phyloP scores from a whole-genome alignment of 495 filamentous ascomycete species.

The Hypoxylon lienhwacheense region DNA sequence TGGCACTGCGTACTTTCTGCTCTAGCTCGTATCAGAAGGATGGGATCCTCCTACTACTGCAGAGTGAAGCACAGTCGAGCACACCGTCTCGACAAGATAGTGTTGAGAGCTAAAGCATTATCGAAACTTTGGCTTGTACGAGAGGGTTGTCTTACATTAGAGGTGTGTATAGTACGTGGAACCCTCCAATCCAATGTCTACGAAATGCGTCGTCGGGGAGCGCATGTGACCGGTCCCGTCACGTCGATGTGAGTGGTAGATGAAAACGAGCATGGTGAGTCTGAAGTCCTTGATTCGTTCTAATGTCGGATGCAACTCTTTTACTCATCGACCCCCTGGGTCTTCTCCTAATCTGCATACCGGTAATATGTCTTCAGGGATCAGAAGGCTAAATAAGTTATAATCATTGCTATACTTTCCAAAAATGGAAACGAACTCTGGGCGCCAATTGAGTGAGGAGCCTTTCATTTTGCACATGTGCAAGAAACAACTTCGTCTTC shows the following conservation, averaged over 20 bases:
- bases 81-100: slow-evolving; percentile 21
- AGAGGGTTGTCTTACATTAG: slow-evolving; percentile 1
- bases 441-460: slow-evolving; percentile 18
- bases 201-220: slow-evolving; percentile 32
- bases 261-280: slow-evolving; percentile 2
- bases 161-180: slow-evolving; percentile 16
- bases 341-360: slow-evolving; percentile 5
- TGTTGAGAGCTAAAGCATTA: slow-evolving; percentile 19
- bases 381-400: no score
- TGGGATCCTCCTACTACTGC: slow-evolving; percentile 7
- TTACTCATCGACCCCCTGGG: slow-evolving; percentile 12
- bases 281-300: slow-evolving; percentile 11
- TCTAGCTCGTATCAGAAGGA: slow-evolving; percentile 11
- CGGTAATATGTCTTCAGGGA: slow-evolving; percentile 14
- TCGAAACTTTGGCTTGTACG: slow-evolving; percentile 16
- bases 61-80: slow-evolving; percentile 19
- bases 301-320: slow-evolving; percentile 10
- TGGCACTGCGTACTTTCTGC: slow-evolving; percentile 2
- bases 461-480: slow-evolving; percentile 21
- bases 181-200: slow-evolving; percentile 15
- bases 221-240: slow-evolving; percentile 34
- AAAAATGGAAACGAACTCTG: slow-evolving; percentile 34
- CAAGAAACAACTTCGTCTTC: slow-evolving; percentile 5
- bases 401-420: slow-evolving; percentile 33
- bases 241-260: slow-evolving; percentile 23